Percentiles rank a stretch among this genome's conserved stretches.
These are phyloP conservation scores for Haplosporangium sp. DNA, from an alignment of 371 early-diverging fungal genomes.

Conservation along the genomic window DNA sequence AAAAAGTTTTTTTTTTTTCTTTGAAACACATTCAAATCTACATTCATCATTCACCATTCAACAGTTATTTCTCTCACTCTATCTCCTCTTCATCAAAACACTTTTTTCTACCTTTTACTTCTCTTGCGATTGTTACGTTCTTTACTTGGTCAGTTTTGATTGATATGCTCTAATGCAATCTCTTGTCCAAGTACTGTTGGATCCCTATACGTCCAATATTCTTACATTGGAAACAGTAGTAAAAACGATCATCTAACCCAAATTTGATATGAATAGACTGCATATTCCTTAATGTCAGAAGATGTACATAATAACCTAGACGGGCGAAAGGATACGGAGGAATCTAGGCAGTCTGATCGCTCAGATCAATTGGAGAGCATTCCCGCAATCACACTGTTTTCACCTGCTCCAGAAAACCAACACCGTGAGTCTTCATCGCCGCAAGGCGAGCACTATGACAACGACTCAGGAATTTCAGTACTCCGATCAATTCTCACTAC, in stretches of 20 bases:
- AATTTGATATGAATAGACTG: not conserved
- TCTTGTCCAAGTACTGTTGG: too few relatives aligned
- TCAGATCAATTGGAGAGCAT: not conserved
- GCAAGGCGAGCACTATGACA: too few relatives aligned
- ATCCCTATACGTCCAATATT: too few relatives aligned
- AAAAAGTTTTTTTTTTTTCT: too few relatives aligned
- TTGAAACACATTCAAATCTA: not conserved
- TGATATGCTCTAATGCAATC: too few relatives aligned
- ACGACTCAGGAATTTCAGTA: not conserved
- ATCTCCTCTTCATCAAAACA: not conserved
- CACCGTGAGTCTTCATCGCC: not conserved
- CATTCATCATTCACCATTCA: not conserved
- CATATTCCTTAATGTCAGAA: slow-evolving; percentile 7
- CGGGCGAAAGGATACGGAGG: not conserved
- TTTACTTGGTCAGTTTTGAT: too few relatives aligned
- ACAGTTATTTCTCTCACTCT: not conserved
- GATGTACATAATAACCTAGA: slow-evolving; percentile 5
- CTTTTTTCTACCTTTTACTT: too few relatives aligned
- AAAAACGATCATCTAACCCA: too few relatives aligned
- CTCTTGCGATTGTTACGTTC: not conserved
- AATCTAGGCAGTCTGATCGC: not conserved
- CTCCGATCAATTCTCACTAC: not conserved
- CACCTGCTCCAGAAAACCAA: not conserved
- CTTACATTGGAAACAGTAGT: too few relatives aligned
- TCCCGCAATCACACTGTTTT: not conserved